Evolutionary conservation across 2,329 filamentous ascomycete species (phyloP), one percentile per base, ranked within the genome.

Genomic region (Pseudocercospora fuligena): DNA sequence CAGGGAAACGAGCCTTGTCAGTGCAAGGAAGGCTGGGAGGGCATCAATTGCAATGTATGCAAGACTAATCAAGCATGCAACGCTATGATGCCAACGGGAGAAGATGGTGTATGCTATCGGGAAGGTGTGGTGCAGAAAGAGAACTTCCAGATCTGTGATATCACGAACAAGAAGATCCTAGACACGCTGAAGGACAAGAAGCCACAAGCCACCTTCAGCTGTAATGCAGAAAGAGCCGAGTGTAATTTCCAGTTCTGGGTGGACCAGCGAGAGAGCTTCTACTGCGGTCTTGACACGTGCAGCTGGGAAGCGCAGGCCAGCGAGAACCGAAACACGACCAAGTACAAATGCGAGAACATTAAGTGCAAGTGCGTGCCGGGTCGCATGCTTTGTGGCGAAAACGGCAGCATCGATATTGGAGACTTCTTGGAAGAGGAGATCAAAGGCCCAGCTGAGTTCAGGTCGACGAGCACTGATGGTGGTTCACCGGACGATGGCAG

Each of bases 161-260:
- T 99, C 71, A 98, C 94, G 64, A 99, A 99, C 82, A 88, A 89
- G 79, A 95, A 97, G 83, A 99, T 99, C 75, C 84, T 94, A 63
- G 89, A 94, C 69, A 89, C 94, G 76, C 86, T 99, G 58, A 92
- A 93, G 74, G 89, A 91, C 53, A 88, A 93, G 80, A 91, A 92
- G 66, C 94, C 95, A 0, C 92, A 99, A 79, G 95, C 96, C 25
- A 99, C 95, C 0, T 99, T 99, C 77, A 93, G 90, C 31, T 99
- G 95, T 79, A 88, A 94, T 75, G 88, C 87, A 40, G 88, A 91
- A 60, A 84, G 88, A 4, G 84, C 87, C 21, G 88, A 90, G 21
- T 99, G 95, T 76, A 95, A 97, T 77, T 99, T 99, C 73, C 95
- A 99, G 80, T 99, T 99, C 81, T 99, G 95, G 94, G 93, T 99